Evolutionary conservation across 495 filamentous ascomycete genomes (phyloP).

Genomic region (Chaetomium fimeti): DNA sequence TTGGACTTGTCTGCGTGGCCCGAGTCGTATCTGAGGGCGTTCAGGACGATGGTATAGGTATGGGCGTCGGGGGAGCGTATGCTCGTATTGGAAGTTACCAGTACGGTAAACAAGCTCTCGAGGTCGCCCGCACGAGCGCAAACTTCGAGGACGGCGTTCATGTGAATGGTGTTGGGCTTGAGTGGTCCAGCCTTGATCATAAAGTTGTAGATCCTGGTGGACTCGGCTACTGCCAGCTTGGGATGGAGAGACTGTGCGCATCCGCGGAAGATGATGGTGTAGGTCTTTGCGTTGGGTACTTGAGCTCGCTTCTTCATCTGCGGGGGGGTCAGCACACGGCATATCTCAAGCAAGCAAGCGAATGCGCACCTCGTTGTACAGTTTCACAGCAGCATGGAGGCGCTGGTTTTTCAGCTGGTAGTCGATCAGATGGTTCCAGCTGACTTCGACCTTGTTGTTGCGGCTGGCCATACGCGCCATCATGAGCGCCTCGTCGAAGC

Average conservation of each 20-base stretch:
- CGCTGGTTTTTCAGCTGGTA: conserved; percentile 60
- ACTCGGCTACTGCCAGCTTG: conserved; percentile 56
- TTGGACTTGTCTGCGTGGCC: conserved; percentile 16
- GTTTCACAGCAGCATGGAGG: conserved; percentile 63
- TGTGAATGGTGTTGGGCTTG: conserved; percentile 70
- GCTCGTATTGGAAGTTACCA: conserved; percentile 62
- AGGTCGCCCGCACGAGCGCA: conserved; percentile 68
- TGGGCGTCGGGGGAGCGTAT: conserved; percentile 59
- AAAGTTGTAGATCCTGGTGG: conserved; percentile 68
- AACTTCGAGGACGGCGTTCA: conserved; percentile 79
- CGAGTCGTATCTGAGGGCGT: conserved; percentile 56
- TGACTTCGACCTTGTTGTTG: conserved; percentile 59
- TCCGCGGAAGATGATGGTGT: conserved; percentile 78
- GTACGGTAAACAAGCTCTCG: conserved; percentile 72
- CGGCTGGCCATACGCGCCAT: conserved; percentile 67
- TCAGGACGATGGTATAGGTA: conserved; percentile 80
- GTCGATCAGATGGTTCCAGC: conserved; percentile 85
- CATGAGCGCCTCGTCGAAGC: conserved; percentile 60
- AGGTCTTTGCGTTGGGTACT: conserved; percentile 71
- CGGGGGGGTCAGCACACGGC: neutral
- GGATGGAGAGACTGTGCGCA: conserved; percentile 56
- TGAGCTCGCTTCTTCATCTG: conserved; percentile 93
- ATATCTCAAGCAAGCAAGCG: neutral
- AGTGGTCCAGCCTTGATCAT: conserved; percentile 61
- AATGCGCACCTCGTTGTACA: conserved; percentile 74